Conservation (phyloP, 2,329 filamentous ascomycete species). For the Clathrospora elynae region DNA sequence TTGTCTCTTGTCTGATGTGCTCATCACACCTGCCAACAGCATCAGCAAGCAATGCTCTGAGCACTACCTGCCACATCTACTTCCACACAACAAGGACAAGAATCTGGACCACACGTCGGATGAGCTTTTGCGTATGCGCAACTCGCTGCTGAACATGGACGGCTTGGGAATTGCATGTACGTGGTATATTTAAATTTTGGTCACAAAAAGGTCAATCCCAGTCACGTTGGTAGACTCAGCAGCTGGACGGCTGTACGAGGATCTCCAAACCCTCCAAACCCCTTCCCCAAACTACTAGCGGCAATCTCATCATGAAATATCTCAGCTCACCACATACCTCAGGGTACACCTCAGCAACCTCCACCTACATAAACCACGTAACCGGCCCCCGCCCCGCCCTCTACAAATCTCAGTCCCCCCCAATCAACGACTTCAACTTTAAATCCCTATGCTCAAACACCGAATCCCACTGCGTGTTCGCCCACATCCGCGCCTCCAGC, state of each 20-base stretch:
- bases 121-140: constrained; percentile 55
- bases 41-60: constrained; percentile 50
- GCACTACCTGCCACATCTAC: constrained; percentile 60
- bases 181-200: constrained; percentile 5
- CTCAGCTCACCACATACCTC: constrained; percentile 3
- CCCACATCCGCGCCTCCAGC: constrained; percentile 59
- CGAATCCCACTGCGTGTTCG: constrained; percentile 56
- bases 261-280: neutral
- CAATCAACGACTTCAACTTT: constrained; percentile 61
- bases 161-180: constrained; percentile 59
- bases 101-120: constrained; percentile 50
- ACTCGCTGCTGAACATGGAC: constrained; percentile 61
- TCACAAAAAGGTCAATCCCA: no score
- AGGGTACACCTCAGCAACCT: constrained; percentile 55
- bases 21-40: constrained; percentile 52
- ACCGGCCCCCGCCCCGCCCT: constrained; percentile 53
- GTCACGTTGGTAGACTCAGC: no score
- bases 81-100: constrained; percentile 52
- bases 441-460: constrained; percentile 59
- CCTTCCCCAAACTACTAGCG: neutral
- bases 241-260: no score
- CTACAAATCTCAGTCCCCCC: constrained; percentile 60
- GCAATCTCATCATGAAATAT: neutral
- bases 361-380: constrained; percentile 47
- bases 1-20: constrained; percentile 61